Conservation (phyloP, 176 grass and related monocot genomes). For the Phyllostachys edulis region DNA sequence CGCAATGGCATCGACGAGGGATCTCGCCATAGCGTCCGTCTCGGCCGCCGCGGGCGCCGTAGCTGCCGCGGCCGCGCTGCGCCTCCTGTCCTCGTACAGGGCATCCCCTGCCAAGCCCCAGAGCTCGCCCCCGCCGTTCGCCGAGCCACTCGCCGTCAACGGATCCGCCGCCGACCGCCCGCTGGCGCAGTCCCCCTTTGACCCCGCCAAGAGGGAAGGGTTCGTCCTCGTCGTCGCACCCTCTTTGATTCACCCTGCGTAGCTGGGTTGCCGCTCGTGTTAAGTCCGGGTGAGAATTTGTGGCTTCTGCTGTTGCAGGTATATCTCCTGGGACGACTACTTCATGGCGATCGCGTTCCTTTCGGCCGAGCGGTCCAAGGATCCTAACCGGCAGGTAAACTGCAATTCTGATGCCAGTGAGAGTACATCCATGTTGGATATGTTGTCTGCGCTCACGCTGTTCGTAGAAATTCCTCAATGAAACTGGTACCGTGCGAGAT, state of each 20-base stretch:
- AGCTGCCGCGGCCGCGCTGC: constrained; percentile 42
- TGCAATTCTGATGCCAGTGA: neutral
- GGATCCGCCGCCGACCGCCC: constrained; percentile 24
- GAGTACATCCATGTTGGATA: neutral
- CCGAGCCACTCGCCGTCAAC: constrained; percentile 27
- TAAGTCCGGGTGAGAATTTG: neutral
- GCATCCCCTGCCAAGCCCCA: constrained; percentile 7
- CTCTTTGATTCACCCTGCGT: neutral
- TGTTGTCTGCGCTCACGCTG: neutral
- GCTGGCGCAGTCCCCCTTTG: constrained; percentile 54
- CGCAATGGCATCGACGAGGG: constrained; percentile 56
- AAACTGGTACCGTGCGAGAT: neutral
- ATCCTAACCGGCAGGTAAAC: constrained; percentile 88
- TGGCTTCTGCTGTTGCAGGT: constrained; percentile 51
- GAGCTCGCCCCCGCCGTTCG: neutral
- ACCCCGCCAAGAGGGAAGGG: constrained; percentile 74
- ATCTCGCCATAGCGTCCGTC: constrained; percentile 56
- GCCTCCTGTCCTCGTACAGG: constrained; percentile 43
- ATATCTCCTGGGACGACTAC: constrained; percentile 95
- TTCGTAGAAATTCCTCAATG: constrained; percentile 40
- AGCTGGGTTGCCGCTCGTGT: neutral
- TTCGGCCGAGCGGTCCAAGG: constrained; percentile 89
- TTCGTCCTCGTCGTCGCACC: constrained; percentile 5
- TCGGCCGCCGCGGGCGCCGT: constrained; percentile 63
- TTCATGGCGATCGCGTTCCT: constrained; percentile 99